Conservation (phyloP, 495 filamentous ascomycete species). For the Cercophora sp. region DNA sequence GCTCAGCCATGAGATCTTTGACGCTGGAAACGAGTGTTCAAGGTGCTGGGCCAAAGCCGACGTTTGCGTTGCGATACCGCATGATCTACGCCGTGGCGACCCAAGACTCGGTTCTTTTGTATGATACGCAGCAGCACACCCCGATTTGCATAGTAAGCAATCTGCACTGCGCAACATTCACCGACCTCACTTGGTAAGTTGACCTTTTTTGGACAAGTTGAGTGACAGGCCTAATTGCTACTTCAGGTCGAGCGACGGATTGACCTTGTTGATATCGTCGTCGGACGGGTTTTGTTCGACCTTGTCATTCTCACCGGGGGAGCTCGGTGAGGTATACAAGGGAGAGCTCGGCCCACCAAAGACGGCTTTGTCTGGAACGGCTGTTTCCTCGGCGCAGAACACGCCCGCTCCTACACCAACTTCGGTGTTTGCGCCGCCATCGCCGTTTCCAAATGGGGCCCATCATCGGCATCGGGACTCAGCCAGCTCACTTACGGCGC, state of each 20-base stretch:
- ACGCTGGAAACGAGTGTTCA: conserved; percentile 52
- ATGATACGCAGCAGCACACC: conserved; percentile 95
- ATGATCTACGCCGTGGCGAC: conserved; percentile 97
- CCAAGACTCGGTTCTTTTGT: conserved; percentile 91
- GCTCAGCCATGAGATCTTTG: conserved; percentile 40
- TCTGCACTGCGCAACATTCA: conserved; percentile 94
- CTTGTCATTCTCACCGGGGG: conserved; percentile 75
- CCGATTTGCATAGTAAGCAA: conserved; percentile 94
- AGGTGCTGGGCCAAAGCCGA: conserved; percentile 56
- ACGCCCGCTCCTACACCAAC: conserved; percentile 66
- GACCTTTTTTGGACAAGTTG: no score
- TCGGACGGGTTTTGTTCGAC: conserved; percentile 97
- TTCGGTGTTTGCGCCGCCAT: conserved; percentile 53
- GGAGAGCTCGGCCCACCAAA: conserved; percentile 56
- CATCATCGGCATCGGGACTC: conserved; percentile 49
- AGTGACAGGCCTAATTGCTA: conserved; percentile 4
- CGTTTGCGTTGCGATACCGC: conserved; percentile 84
- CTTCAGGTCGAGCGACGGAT: conserved; percentile 85
- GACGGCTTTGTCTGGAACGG: conserved; percentile 37
- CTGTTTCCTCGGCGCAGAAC: conserved; percentile 51
- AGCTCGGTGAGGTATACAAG: conserved; percentile 82
- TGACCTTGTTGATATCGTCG: conserved; percentile 89
- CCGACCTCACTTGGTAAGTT: conserved; percentile 87
- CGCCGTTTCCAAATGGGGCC: conserved; percentile 43
- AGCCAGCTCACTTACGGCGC: conserved; percentile 48